Evolutionary conservation across 2,329 filamentous ascomycete species (phyloP).

Genomic region (Calonectria naviculata): DNA sequence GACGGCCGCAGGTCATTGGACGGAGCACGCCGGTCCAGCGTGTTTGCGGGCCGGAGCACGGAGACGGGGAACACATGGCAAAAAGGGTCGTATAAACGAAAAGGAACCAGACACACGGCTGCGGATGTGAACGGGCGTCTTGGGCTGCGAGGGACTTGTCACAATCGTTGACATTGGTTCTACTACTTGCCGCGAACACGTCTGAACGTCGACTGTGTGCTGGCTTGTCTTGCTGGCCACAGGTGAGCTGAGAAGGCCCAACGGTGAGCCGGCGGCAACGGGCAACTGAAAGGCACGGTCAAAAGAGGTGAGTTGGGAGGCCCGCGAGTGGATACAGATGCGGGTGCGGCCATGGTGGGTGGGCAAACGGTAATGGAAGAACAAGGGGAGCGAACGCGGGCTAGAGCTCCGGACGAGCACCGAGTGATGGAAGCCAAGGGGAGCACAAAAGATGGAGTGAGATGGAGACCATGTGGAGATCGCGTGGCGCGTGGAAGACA

Average conservation of each 20-base stretch:
- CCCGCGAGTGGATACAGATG: slow-evolving; percentile 6
- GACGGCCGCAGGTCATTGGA: slow-evolving; percentile 11
- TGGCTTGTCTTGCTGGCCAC: not conserved
- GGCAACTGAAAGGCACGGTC: slow-evolving; percentile 2
- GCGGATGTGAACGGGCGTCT: not conserved
- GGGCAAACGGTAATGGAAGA: slow-evolving; percentile 11
- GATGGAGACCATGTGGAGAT: slow-evolving; percentile 5
- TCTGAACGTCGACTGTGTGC: not conserved
- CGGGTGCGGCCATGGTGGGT: slow-evolving; percentile 7
- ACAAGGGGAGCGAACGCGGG: not conserved
- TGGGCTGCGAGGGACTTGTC: not conserved
- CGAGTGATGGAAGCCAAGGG: not conserved
- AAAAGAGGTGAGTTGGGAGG: slow-evolving; percentile 15
- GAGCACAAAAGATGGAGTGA: slow-evolving; percentile 9
- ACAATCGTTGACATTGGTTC: not conserved
- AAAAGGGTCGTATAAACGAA: slow-evolving; percentile 16
- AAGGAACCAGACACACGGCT: not conserved
- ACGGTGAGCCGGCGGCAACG: not conserved
- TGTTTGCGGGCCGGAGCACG: slow-evolving; percentile 19
- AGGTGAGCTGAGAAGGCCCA: not conserved
- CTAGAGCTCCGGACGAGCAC: slow-evolving; percentile 9
- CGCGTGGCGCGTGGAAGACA: not conserved
- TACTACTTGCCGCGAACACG: not conserved
- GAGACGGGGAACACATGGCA: not conserved
- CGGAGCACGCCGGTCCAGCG: slow-evolving; percentile 10